A percentile compares a stretch with the other conserved stretches of the same genome.
phyloP scores from a whole-genome alignment of 2,329 filamentous ascomycete species.

The Cyanodermella asteris region DNA sequence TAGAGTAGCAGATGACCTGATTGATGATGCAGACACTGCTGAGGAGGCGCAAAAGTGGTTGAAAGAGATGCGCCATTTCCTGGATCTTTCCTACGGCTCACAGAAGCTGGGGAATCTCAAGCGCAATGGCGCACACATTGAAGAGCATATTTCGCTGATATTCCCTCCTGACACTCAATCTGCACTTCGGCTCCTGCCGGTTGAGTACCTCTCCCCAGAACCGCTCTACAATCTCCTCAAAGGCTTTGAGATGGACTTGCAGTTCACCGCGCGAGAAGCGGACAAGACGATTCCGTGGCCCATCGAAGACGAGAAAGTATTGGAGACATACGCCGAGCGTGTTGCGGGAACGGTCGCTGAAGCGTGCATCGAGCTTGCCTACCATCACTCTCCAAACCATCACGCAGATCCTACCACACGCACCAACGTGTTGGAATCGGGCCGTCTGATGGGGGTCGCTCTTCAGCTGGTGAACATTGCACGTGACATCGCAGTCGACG shows the following conservation, averaged over 20 bases:
- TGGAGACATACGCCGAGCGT: constrained; percentile 41
- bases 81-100: constrained; percentile 29
- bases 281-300: constrained; percentile 29
- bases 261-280: constrained; percentile 21
- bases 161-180: constrained; percentile 32
- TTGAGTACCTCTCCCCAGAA: constrained; percentile 29
- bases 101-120: constrained; percentile 10
- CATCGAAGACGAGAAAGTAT: constrained; percentile 34
- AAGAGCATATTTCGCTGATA: constrained; percentile 13
- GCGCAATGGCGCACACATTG: constrained; percentile 9
- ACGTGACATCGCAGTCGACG: constrained; percentile 48
- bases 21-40: constrained; percentile 37
- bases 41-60: constrained; percentile 37
- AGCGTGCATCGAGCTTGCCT: constrained; percentile 44
- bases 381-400: constrained; percentile 27
- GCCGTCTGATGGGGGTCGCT: constrained; percentile 46
- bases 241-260: constrained; percentile 47
- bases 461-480: constrained; percentile 62
- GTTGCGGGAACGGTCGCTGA: constrained; percentile 55
- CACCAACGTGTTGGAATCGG: constrained; percentile 30
- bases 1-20: constrained; percentile 48
- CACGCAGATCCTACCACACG: constrained; percentile 9
- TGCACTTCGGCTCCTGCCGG: constrained; percentile 38
- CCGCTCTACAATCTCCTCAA: constrained; percentile 43
- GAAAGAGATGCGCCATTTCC: constrained; percentile 31